phyloP scores from a whole-genome alignment of 768 basidiomycete species.

The Hericium rajendrae region DNA sequence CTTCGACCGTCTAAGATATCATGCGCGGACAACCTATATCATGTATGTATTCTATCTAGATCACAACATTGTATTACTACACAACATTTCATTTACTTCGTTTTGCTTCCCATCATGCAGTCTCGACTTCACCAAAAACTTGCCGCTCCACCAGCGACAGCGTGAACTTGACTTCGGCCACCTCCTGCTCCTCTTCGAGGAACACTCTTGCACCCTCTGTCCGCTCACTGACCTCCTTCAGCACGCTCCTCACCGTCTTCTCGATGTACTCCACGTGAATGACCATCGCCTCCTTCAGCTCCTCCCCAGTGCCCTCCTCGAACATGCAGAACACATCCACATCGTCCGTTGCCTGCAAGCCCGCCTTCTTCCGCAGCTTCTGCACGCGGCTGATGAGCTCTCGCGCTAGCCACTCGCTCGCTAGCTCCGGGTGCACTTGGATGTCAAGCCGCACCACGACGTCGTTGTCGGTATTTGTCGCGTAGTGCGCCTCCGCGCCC shows the following conservation, averaged over 20 bases:
- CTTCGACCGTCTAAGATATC: background rate
- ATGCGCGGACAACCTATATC: no score
- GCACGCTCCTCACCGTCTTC: conserved; percentile 67
- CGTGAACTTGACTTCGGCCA: conserved; percentile 69
- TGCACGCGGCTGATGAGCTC: conserved; percentile 91
- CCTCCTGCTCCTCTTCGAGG: conserved; percentile 82
- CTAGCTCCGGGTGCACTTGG: conserved; percentile 76
- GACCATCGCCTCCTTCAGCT: conserved; percentile 52
- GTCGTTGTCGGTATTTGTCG: conserved; percentile 87
- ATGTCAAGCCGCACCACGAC: conserved; percentile 92
- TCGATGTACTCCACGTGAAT: conserved; percentile 61
- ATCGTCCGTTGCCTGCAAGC: conserved; percentile 91
- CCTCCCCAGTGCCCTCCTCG: conserved; percentile 55
- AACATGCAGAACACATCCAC: conserved; percentile 81
- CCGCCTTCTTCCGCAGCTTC: conserved; percentile 91
- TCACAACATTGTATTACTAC: conserved; percentile 23
- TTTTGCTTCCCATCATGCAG: background rate
- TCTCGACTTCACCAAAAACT: conserved; percentile 3
- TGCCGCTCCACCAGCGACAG: conserved; percentile 55
- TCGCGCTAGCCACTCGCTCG: conserved; percentile 80
- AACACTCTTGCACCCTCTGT: conserved; percentile 41
- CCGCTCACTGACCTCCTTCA: conserved; percentile 46
- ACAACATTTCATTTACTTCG: conserved; percentile 15
- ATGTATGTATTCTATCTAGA: conserved; percentile 16
- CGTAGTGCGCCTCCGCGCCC: conserved; percentile 42